A percentile compares a stretch with the other conserved stretches of the same genome.
These are phyloP conservation scores for Cyphellophora attinorum DNA, from an alignment of 2,329 filamentous ascomycete species.

Conservation along the genomic window DNA sequence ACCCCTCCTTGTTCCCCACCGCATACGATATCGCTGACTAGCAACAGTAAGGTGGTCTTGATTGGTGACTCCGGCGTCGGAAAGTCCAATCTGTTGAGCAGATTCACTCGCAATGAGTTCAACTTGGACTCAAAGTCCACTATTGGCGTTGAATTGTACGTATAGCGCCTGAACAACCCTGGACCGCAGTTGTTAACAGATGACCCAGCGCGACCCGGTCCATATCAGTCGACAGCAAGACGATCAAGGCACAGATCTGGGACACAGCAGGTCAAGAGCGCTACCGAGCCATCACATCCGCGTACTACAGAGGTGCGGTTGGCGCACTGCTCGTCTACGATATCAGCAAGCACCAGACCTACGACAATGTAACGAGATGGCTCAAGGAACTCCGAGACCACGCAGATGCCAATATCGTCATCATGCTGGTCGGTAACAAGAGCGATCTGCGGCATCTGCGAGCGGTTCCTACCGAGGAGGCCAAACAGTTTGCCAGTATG, in stretches of 20 bases:
- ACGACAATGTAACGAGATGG: conserved; percentile 98
- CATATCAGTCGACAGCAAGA: conserved; percentile 98
- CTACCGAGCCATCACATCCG: conserved; percentile 97
- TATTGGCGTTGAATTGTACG: too few relatives aligned
- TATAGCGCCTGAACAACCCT: too few relatives aligned
- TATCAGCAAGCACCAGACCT: conserved; percentile 99
- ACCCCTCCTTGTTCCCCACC: conserved; percentile 2
- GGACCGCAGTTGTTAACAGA: too few relatives aligned
- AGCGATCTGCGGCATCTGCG: conserved; percentile 98
- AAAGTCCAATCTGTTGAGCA: conserved; percentile 98
- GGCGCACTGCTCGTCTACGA: conserved; percentile 97
- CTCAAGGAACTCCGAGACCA: conserved; percentile 97
- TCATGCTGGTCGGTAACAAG: conserved; percentile 99
- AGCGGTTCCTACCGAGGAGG: conserved; percentile 94
- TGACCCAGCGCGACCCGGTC: conserved; percentile 91
- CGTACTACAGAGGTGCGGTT: conserved; percentile 96
- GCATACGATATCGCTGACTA: conserved; percentile 20
- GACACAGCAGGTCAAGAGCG: conserved; percentile 98
- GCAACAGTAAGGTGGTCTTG: conserved; percentile 63
- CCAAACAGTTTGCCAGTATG: conserved; percentile 92
- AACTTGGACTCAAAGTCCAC: conserved; percentile 99
- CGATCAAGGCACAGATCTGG: conserved; percentile 99
- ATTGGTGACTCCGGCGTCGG: conserved; percentile 99
- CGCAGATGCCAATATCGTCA: conserved; percentile 97
- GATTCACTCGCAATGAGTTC: conserved; percentile 99